Conservation (phyloP, 345 rosid species). For the Eucalyptus polyanthemos region DNA sequence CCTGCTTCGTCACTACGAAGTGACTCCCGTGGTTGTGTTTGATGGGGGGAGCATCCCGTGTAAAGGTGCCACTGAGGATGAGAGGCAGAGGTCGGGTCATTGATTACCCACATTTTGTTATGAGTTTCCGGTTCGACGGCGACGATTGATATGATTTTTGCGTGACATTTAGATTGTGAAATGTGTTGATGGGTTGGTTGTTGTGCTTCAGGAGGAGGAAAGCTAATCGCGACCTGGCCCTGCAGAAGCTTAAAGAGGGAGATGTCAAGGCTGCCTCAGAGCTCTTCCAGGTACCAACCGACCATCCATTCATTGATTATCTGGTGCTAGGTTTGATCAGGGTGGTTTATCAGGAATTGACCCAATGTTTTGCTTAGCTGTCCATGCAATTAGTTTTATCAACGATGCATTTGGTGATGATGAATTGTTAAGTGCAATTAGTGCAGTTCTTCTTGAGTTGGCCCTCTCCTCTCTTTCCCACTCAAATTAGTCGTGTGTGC, state of each 20-base stretch:
- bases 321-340: not conserved
- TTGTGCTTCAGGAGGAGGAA: conserved; percentile 39
- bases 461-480: not conserved
- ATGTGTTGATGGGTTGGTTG: not conserved
- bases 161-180: not conserved
- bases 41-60: conserved; percentile 82
- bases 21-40: conserved; percentile 71
- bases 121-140: not conserved
- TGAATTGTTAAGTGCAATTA: not conserved
- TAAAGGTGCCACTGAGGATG: conserved; percentile 62
- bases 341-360: not conserved
- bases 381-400: not conserved
- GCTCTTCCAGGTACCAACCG: conserved; percentile 55
- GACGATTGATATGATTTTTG: not conserved
- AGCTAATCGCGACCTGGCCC: conserved; percentile 48
- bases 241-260: conserved; percentile 64
- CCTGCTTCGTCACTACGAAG: conserved; percentile 51
- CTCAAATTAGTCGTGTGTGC: not conserved
- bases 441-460: not conserved
- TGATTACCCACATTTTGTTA: not conserved
- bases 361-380: not conserved
- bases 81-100: conserved; percentile 36
- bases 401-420: not conserved
- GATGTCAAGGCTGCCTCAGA: conserved; percentile 58
- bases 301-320: not conserved